Evolutionary conservation across 768 basidiomycete genomes (phyloP).

Genomic region (Phylloporus sp.): DNA sequence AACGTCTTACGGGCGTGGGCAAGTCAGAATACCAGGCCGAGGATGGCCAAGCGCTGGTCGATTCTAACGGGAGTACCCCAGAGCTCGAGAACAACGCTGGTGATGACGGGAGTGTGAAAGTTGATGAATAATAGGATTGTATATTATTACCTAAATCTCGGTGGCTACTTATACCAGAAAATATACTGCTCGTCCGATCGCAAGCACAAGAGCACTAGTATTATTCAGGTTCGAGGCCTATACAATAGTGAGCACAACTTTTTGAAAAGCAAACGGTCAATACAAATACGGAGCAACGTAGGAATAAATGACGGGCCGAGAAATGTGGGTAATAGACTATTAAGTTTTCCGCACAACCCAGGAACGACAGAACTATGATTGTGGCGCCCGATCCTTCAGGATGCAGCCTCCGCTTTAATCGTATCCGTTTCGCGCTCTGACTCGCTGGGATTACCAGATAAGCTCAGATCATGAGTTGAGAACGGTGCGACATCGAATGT

Average conservation of each 20-base stretch:
- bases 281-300: conserved; percentile 38
- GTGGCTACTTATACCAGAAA: conserved; percentile 18
- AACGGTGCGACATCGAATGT: conserved; percentile 71
- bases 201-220: conserved; percentile 21
- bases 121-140: conserved; percentile 27
- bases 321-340: conserved; percentile 31
- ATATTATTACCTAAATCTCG: conserved; percentile 18
- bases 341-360: conserved; percentile 28
- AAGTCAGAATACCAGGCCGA: conserved; percentile 37
- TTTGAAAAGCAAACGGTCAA: conserved; percentile 31
- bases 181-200: conserved; percentile 9
- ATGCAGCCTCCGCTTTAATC: conserved; percentile 59
- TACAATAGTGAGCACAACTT: conserved; percentile 35
- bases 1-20: conserved; percentile 45
- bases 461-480: conserved; percentile 59
- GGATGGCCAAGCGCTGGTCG: conserved; percentile 23
- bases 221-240: conserved; percentile 28
- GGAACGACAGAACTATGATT: conserved; percentile 21
- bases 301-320: conserved; percentile 33
- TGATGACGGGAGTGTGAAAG: conserved; percentile 39
- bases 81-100: conserved; percentile 23
- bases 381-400: conserved; percentile 24
- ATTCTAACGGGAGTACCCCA: conserved; percentile 40
- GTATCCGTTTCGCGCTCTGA: conserved; percentile 58
- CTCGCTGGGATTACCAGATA: conserved; percentile 52